Evolutionary conservation across 2,329 filamentous ascomycete species (phyloP).

Genomic region (Hypoxylon sp.): DNA sequence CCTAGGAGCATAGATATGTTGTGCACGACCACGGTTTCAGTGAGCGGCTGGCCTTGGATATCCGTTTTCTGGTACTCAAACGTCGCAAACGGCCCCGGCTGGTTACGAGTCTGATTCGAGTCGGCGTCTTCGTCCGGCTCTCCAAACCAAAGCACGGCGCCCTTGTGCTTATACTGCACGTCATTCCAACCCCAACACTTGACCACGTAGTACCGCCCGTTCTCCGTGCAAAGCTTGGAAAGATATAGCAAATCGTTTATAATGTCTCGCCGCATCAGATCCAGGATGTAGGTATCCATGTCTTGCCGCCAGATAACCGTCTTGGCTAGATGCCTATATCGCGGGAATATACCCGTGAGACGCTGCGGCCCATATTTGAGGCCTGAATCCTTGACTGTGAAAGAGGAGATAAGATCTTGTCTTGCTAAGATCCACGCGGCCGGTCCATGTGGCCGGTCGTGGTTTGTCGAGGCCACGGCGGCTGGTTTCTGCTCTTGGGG

Average conservation of each 20-base stretch:
- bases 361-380: slow-evolving; percentile 30
- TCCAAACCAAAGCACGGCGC: slow-evolving; percentile 61
- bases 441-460: slow-evolving; percentile 41
- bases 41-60: slow-evolving; percentile 52
- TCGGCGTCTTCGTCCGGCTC: slow-evolving; percentile 22
- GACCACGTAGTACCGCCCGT: slow-evolving; percentile 56
- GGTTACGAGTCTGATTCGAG: slow-evolving; percentile 8
- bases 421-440: slow-evolving; percentile 52
- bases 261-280: slow-evolving; percentile 62
- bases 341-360: slow-evolving; percentile 30
- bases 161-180: slow-evolving; percentile 55
- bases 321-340: slow-evolving; percentile 21
- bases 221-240: slow-evolving; percentile 47
- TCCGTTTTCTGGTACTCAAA: slow-evolving; percentile 54
- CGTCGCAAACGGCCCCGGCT: slow-evolving; percentile 59
- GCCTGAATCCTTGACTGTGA: slow-evolving; percentile 31
- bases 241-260: slow-evolving; percentile 61
- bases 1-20: slow-evolving; percentile 66
- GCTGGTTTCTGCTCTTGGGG: slow-evolving; percentile 19
- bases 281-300: slow-evolving; percentile 67
- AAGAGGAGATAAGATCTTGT: slow-evolving; percentile 50
- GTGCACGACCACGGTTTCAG: slow-evolving; percentile 62
- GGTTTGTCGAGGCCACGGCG: neutral
- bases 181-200: slow-evolving; percentile 60
- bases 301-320: slow-evolving; percentile 63